Evolutionary conservation across 2,329 filamentous ascomycete genomes (phyloP), one percentile per base, ranked within the genome.

Genomic region (Paecilomyces sp.): DNA sequence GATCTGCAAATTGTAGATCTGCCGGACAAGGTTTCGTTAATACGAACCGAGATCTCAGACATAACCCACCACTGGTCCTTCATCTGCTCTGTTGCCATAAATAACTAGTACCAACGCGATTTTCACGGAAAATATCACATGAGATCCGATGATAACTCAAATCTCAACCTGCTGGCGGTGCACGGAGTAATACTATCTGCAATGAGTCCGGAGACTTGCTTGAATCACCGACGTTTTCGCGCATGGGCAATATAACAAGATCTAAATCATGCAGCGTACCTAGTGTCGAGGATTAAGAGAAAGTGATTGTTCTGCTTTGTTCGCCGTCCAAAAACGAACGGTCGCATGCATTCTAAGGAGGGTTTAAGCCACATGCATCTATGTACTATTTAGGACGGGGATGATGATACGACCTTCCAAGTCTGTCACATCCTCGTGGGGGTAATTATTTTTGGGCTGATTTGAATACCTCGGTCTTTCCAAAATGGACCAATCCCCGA

Each of bases 81-180:
- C 41, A 47, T 18, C 41, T 47, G 41, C 9, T 6, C n/a, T 22
- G 31, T 33, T 33, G 31, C 31, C 31, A 47, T 47, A 22, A 28
- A 12, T 6, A 8, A 12, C 22, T 53, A 22, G n/a, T 58, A 60
- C 68, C 70, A 58, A 80, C 74, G 80, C 83, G 81, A 51, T 79
- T 80, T 65, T 83, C 80, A 83, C 68, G 61, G 83, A 83, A 62
- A 77, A 80, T 2, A 80, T 82, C 3, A 80, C 82, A 0, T 80
- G 80, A 3, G 73, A 76, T 65, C 76, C 75, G 34, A 82, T 68
- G 79, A 82, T 80, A 67, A 82, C 80, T 0, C 79, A 47, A 82
- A 80, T 22, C 75, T 81, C 47, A 82, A 67, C 5, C 76, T 67
- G 1, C 77, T 79, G 4, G 80, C 80, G 3, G 77, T 74, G 64